Base-by-base conservation (phyloP, 805 yeast species). In the Ogataea wickerhamii region DNA sequence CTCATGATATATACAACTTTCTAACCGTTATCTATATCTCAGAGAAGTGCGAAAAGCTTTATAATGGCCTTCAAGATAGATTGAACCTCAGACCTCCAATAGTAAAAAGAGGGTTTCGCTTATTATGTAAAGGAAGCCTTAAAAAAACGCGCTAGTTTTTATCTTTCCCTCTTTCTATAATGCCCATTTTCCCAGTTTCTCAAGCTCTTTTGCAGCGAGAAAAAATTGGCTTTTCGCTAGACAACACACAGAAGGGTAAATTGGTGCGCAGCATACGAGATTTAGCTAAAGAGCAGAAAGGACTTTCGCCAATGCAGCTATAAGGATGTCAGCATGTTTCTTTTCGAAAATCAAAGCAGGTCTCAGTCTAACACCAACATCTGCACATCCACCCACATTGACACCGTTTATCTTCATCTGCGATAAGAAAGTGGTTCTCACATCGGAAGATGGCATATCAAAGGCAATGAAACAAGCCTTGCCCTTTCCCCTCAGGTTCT, bases 321-420 rank as follows among this genome's bases (percentile, higher is more conserved):
- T 56, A 50, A 84, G 71, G 39, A 83, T 61, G 50, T 83, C 87
- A 39, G 85, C 91, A 55, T 85, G 94, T 64, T 80, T 80, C 66
- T 80, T 75, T 68, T 82, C 88, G 60, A 85, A 85, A 16, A 79
- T 77, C 53, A 85, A 67, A 31, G 86, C 73, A 44, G 95, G 95
- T 68, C 95, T 78, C 61, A 85, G 71, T 68, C 95, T 79, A 36
- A 86, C 82, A 41, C 89, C 76, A 45, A 69, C 73, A 38, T 76
- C 84, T 37, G 91, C 89, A 66, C 95, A 86, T 34, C 89, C 94
- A 52, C 95, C 95, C 56, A 83, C 74, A 63, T 86, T 85, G 45
- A 83, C 72, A 62, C 95, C 95, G 34, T 58, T 70, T 32, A 63
- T 56, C 66, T 77, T 80, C 74, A 82, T 70, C 46, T 73, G 77